phyloP scores from a whole-genome alignment of 176 grass and related monocot genomes.

The Olyra latifolia region DNA sequence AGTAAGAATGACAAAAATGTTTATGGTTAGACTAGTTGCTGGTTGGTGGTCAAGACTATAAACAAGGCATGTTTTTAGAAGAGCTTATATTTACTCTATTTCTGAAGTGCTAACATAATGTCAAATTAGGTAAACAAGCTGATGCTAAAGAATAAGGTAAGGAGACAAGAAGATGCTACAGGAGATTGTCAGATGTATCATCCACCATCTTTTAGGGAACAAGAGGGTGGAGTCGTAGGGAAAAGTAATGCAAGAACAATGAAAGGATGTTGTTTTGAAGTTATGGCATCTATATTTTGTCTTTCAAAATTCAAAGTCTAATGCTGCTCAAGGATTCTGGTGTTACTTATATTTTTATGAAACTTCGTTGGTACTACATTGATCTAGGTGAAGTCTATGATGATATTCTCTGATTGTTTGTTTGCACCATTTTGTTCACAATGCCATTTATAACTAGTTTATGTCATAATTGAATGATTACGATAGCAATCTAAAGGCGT shows the following conservation, averaged over 20 bases:
- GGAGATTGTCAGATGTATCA: background rate
- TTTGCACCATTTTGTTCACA: too few species aligned
- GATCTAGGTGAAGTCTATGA: background rate
- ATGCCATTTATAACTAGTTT: too few species aligned
- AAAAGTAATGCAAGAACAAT: background rate
- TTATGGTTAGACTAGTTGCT: background rate
- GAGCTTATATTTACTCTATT: background rate
- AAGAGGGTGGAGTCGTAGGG: background rate
- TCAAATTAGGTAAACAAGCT: background rate
- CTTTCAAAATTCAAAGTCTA: background rate
- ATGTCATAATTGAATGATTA: too few species aligned
- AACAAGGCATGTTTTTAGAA: background rate
- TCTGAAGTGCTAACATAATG: background rate
- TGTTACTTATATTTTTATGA: background rate
- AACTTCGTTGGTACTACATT: background rate
- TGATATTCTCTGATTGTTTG: background rate
- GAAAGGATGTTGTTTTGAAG: background rate
- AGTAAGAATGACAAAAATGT: background rate
- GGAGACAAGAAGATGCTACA: background rate
- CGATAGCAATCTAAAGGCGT: background rate
- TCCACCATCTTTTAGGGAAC: background rate
- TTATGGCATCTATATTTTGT: background rate
- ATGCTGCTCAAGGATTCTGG: background rate
- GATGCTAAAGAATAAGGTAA: background rate
- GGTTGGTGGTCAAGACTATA: background rate